Conservation (phyloP, 1,284 basidiomycete genomes). For the Neonothopanus nambi region DNA sequence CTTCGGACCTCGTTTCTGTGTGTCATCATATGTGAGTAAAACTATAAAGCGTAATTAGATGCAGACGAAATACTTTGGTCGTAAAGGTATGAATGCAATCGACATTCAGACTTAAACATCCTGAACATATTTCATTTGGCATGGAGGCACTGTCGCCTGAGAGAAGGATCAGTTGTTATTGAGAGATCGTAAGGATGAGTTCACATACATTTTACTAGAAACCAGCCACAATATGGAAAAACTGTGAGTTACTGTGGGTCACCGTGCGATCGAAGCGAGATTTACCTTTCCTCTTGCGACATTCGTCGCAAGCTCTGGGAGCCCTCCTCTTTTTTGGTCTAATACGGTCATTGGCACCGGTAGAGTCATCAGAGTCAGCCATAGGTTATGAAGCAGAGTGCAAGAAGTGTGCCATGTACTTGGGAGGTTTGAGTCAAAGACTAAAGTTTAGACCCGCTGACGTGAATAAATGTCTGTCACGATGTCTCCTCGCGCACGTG, state of each 20-base stretch:
- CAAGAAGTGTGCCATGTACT: no score
- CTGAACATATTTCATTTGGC: slow-evolving; percentile 4
- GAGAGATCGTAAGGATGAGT: neutral
- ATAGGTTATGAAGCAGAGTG: no score
- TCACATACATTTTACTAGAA: slow-evolving; percentile 5
- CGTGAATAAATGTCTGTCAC: no score
- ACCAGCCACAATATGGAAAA: no score
- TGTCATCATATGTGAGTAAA: neutral
- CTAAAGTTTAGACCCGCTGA: no score
- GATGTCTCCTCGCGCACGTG: no score
- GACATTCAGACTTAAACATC: slow-evolving; percentile 7
- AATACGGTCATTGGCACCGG: neutral
- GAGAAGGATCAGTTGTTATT: neutral
- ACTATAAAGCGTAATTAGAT: neutral
- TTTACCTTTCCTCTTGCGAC: slow-evolving; percentile 3
- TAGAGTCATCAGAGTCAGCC: no score
- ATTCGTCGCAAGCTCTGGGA: slow-evolving; percentile 5
- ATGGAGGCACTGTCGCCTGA: slow-evolving; percentile 3
- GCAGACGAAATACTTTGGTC: slow-evolving; percentile 4
- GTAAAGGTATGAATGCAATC: slow-evolving; percentile 10
- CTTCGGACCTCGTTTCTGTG: slow-evolving; percentile 15
- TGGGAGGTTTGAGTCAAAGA: no score
- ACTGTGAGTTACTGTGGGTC: no score
- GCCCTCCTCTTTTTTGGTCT: slow-evolving; percentile 3
- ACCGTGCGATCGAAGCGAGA: neutral